Conservation (phyloP, 129 eudicot species). For the Tanacetum coccineum region DNA sequence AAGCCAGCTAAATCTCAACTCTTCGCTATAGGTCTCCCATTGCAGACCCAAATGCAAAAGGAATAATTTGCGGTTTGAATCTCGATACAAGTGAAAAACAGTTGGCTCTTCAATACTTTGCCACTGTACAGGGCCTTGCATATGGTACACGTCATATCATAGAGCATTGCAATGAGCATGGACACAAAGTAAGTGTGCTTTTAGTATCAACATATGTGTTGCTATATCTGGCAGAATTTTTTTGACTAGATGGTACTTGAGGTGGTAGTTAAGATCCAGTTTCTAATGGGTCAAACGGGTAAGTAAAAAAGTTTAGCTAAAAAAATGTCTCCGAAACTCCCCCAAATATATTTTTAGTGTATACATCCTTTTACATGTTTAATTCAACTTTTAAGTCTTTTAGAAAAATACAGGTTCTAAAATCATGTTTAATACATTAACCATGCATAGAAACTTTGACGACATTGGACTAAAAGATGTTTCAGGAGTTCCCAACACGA, state of each 20-base stretch:
- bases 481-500: no score
- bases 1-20: neutral
- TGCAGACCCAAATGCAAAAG: slow-evolving; percentile 94
- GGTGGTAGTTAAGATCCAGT: no score
- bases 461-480: neutral
- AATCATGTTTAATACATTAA: neutral
- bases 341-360: no score
- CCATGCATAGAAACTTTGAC: neutral
- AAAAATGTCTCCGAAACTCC: no score
- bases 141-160: slow-evolving; percentile 97
- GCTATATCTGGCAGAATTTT: neutral
- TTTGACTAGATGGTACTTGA: slow-evolving; percentile 13
- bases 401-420: no score
- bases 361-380: no score
- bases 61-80: slow-evolving; percentile 76
- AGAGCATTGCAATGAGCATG: slow-evolving; percentile 92
- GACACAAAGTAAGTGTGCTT: slow-evolving; percentile 64
- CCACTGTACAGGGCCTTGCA: slow-evolving; percentile 88
- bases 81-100: slow-evolving; percentile 90
- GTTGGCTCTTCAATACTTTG: slow-evolving; percentile 89
- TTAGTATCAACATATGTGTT: neutral
- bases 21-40: slow-evolving; percentile 70
- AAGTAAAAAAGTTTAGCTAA: no score
- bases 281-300: no score
- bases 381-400: no score